These are phyloP conservation scores for Boletus pseudopeckii DNA, from an alignment of 768 basidiomycete genomes.

Conservation along the genomic window DNA sequence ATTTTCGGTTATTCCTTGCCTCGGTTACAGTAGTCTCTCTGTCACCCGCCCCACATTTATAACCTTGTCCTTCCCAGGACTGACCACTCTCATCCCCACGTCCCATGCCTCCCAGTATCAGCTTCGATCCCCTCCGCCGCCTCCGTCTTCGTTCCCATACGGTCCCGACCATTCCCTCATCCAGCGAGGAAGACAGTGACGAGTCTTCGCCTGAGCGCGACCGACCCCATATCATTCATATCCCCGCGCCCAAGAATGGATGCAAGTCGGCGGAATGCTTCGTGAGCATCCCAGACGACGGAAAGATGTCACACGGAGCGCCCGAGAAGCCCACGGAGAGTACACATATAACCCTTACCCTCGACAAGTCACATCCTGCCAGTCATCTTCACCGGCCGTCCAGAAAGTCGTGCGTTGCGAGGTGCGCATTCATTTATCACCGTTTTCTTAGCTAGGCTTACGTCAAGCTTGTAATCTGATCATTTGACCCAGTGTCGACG, in stretches of 20 bases:
- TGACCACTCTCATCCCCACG: too few relatives aligned
- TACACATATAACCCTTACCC: background rate
- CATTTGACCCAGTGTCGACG: background rate
- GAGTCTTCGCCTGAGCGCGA: constrained; percentile 16
- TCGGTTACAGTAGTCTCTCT: too few relatives aligned
- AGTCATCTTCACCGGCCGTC: background rate
- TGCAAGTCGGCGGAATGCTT: constrained; percentile 4
- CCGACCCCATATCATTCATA: constrained; percentile 2
- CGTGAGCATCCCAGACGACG: background rate
- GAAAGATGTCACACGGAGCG: background rate
- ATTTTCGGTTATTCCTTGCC: too few relatives aligned
- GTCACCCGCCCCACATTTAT: constrained; percentile 1
- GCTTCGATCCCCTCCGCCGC: constrained; percentile 22
- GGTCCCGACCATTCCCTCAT: background rate
- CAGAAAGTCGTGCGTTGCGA: constrained; percentile 6
- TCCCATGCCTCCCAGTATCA: constrained; percentile 3
- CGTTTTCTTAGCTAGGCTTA: too few relatives aligned
- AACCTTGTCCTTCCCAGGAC: constrained; percentile 3
- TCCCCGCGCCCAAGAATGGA: background rate
- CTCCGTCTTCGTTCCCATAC: constrained; percentile 16
- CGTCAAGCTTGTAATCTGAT: too few relatives aligned
- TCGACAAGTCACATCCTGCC: background rate
- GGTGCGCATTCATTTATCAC: constrained; percentile 7
- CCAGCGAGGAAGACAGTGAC: constrained; percentile 26
- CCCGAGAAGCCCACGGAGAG: background rate